Conservation (phyloP, 768 basidiomycete genomes). For the Naganishia vishniacii region DNA sequence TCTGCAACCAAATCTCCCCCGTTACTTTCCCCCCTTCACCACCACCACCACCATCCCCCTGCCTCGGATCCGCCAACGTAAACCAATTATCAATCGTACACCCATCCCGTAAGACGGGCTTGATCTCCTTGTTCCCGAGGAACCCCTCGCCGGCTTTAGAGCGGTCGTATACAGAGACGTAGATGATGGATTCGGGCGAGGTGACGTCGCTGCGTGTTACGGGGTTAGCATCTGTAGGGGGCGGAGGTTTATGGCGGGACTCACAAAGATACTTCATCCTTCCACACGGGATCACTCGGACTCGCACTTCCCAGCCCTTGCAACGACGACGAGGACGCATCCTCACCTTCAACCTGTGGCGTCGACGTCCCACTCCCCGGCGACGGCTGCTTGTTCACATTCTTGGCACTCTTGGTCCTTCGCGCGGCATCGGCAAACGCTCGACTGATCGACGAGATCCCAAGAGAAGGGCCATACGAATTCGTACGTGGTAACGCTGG, state of each 20-base stretch:
- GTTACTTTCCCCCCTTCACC: constrained; percentile 77
- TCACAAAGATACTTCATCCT: constrained; percentile 97
- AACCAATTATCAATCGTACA: constrained; percentile 96
- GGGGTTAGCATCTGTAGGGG: not conserved
- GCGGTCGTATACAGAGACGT: constrained; percentile 86
- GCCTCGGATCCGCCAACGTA: constrained; percentile 55
- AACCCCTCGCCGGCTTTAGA: constrained; percentile 76
- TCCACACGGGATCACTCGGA: constrained; percentile 87
- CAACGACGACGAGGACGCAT: too few relatives aligned
- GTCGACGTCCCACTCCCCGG: constrained; percentile 31
- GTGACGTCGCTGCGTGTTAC: constrained; percentile 75
- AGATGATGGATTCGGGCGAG: constrained; percentile 72
- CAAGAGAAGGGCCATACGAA: constrained; percentile 35
- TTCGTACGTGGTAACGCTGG: constrained; percentile 21
- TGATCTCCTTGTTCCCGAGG: constrained; percentile 84
- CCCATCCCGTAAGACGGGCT: constrained; percentile 83
- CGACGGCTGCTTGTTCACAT: not conserved
- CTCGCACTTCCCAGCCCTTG: constrained; percentile 10
- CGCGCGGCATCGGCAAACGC: constrained; percentile 48
- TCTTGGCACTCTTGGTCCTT: constrained; percentile 32
- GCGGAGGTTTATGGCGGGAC: constrained; percentile 47
- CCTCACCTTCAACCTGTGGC: constrained; percentile 8
- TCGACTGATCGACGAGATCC: constrained; percentile 43
- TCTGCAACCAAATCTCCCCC: constrained; percentile 89
- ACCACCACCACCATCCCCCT: too few relatives aligned